Percentiles rank a stretch among this genome's conserved stretches.
Evolutionary conservation across 805 yeast genomes (phyloP).

Genomic region (Isabelozyma pseudorhagii): DNA sequence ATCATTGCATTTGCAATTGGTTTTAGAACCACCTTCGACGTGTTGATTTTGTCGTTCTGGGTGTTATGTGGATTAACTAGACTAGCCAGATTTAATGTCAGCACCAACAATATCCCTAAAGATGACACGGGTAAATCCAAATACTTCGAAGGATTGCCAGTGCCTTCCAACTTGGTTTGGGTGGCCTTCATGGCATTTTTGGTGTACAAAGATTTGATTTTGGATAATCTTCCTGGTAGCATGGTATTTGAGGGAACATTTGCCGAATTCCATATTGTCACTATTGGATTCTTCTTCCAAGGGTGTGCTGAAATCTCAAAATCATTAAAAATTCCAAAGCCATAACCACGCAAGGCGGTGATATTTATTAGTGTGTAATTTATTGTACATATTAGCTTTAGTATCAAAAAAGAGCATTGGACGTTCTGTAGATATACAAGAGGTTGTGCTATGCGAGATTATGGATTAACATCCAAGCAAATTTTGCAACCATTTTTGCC

Average conservation of each 20-base stretch:
- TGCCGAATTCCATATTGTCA: slow-evolving; percentile 73
- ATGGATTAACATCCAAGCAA: too few species aligned
- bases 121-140: slow-evolving; percentile 82
- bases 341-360: slow-evolving; percentile 29
- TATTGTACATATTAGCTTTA: neutral
- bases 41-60: slow-evolving; percentile 71
- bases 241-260: slow-evolving; percentile 49
- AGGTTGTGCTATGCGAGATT: too few species aligned
- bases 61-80: slow-evolving; percentile 92
- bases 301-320: slow-evolving; percentile 93
- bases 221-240: slow-evolving; percentile 65
- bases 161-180: slow-evolving; percentile 79
- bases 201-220: slow-evolving; percentile 50
- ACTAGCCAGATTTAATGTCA: slow-evolving; percentile 92
- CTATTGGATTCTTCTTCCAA: slow-evolving; percentile 62
- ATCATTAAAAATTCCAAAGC: slow-evolving; percentile 87
- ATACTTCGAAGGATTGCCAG: slow-evolving; percentile 95
- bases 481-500: too few species aligned
- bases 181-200: slow-evolving; percentile 71
- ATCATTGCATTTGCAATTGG: slow-evolving; percentile 90
- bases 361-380: neutral
- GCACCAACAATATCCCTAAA: slow-evolving; percentile 90
- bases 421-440: too few species aligned
- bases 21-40: slow-evolving; percentile 79
- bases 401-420: neutral